phyloP scores from a whole-genome alignment of 352 stramenopile genomes.

The Globisporangium nagaii region DNA sequence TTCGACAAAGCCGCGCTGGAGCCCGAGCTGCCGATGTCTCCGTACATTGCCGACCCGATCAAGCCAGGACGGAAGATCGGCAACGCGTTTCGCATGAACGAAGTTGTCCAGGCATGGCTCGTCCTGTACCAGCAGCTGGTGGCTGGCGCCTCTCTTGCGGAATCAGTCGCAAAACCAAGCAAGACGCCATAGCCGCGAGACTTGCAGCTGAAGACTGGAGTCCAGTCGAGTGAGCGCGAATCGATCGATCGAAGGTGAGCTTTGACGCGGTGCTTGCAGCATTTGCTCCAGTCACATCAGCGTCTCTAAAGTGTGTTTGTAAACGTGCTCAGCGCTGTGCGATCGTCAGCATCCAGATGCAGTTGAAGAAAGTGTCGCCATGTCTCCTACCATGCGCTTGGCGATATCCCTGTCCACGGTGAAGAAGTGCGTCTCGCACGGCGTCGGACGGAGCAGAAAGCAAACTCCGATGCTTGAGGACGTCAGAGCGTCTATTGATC shows the following conservation, averaged over 20 bases:
- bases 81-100: constrained; percentile 79
- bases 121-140: constrained; percentile 26
- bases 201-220: background rate
- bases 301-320: background rate
- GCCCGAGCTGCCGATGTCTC: constrained; percentile 35
- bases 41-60: constrained; percentile 75
- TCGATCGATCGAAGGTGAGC: background rate
- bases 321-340: background rate
- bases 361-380: background rate
- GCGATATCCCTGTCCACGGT: background rate
- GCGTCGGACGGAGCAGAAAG: background rate
- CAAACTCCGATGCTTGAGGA: background rate
- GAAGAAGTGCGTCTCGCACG: background rate
- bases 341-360: background rate
- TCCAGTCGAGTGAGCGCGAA: background rate
- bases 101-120: constrained; percentile 46
- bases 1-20: constrained; percentile 32
- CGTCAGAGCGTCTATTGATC: background rate
- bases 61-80: constrained; percentile 59
- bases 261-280: too few relatives aligned
- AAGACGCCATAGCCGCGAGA: background rate
- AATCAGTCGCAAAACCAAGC: constrained; percentile 1
- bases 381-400: background rate
- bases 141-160: constrained; percentile 16
- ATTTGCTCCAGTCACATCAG: too few relatives aligned